Conservation (phyloP, 768 basidiomycete genomes). For the Cystobasidium onofrii region DNA sequence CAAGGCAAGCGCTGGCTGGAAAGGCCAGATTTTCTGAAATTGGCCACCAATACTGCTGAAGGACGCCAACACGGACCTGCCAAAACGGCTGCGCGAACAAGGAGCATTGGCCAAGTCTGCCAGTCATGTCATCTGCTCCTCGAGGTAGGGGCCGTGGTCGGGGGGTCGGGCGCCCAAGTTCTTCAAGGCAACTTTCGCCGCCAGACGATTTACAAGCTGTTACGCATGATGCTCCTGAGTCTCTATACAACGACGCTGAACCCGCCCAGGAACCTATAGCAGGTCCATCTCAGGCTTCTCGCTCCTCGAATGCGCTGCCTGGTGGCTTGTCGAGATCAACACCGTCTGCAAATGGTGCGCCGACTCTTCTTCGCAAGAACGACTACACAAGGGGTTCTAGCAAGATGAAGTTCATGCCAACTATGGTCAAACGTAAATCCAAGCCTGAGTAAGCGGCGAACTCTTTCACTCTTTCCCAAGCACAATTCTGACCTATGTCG, state of each 20-base stretch:
- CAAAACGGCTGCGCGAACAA: too few species aligned
- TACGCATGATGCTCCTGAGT: not conserved
- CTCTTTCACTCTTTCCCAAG: not conserved
- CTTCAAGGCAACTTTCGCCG: conserved; percentile 2
- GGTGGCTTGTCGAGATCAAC: not conserved
- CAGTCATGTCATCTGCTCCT: not conserved
- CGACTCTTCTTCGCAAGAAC: conserved; percentile 16
- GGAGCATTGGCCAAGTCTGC: too few species aligned
- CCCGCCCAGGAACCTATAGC: not conserved
- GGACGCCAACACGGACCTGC: too few species aligned
- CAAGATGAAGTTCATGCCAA: conserved; percentile 34
- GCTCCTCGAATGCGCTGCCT: not conserved
- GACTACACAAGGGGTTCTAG: conserved; percentile 19
- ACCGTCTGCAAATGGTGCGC: not conserved
- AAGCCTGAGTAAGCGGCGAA: conserved; percentile 26
- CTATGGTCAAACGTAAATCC: conserved; percentile 29
- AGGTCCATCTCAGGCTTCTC: not conserved
- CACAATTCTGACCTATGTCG: too few species aligned
- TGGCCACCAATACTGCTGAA: too few species aligned
- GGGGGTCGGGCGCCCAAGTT: not conserved
- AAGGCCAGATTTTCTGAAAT: too few species aligned
- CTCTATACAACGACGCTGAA: not conserved
- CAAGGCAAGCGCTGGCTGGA: too few species aligned
- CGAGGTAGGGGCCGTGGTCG: not conserved
- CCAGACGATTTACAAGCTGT: not conserved